phyloP scores from a whole-genome alignment of 495 filamentous ascomycete genomes.

The Penicillium silybi region DNA sequence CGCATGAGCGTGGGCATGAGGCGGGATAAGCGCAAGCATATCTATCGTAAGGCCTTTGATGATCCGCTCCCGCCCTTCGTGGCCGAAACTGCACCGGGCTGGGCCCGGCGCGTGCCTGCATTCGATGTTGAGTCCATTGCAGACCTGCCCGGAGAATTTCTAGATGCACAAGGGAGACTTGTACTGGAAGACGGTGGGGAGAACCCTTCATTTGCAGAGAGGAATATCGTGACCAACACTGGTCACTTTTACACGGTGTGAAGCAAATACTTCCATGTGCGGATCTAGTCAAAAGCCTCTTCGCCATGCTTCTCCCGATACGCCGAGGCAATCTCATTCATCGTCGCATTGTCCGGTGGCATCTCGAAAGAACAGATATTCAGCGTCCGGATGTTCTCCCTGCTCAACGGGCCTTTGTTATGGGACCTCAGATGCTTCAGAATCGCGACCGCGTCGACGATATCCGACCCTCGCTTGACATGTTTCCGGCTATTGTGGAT shows the following conservation, averaged over 20 bases:
- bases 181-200: constrained; percentile 25
- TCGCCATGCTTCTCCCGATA: constrained; percentile 22
- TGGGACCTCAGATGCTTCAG: constrained; percentile 18
- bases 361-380: constrained; percentile 24
- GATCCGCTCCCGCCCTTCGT: constrained; percentile 24
- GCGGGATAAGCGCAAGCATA: constrained; percentile 20
- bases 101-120: constrained; percentile 18
- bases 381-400: constrained; percentile 24
- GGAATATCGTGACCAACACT: constrained; percentile 33
- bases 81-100: constrained; percentile 17
- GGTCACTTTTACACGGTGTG: constrained; percentile 30
- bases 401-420: constrained; percentile 19
- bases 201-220: constrained; percentile 18
- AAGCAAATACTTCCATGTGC: background rate
- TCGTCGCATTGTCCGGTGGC: constrained; percentile 21
- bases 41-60: constrained; percentile 21
- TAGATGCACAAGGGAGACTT: constrained; percentile 19
- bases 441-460: constrained; percentile 27
- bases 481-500: constrained; percentile 16
- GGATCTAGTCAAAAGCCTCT: constrained; percentile 13
- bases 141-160: constrained; percentile 9
- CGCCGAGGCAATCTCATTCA: constrained; percentile 20
- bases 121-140: constrained; percentile 18
- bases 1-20: constrained; percentile 33
- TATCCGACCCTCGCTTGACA: constrained; percentile 21